These are phyloP conservation scores for Huiozyma sinensis DNA, from an alignment of 805 yeast genomes.

Conservation along the genomic window DNA sequence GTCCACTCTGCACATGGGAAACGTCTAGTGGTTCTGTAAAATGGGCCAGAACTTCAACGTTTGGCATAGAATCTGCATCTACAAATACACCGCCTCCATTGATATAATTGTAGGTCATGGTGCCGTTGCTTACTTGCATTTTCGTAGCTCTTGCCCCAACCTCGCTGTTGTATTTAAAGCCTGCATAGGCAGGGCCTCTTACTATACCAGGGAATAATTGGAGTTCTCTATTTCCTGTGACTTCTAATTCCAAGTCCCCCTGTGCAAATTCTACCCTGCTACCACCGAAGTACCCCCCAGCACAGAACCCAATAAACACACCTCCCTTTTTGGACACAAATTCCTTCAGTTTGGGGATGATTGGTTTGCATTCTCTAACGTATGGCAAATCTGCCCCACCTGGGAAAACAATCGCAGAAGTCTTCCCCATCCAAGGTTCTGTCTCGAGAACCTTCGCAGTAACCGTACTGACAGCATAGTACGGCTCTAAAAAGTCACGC, in stretches of 20 bases:
- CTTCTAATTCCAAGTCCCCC: slow-evolving; percentile 62
- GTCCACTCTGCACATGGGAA: slow-evolving; percentile 9
- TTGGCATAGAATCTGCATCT: slow-evolving; percentile 49
- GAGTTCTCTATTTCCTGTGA: slow-evolving; percentile 76
- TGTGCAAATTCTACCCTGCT: slow-evolving; percentile 72
- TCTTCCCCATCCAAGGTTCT: slow-evolving; percentile 84
- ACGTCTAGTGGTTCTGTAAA: slow-evolving; percentile 52
- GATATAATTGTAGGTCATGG: slow-evolving; percentile 38
- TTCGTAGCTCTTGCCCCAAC: slow-evolving; percentile 58
- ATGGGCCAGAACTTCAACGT: slow-evolving; percentile 64
- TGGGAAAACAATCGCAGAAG: slow-evolving; percentile 75
- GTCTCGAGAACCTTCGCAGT: slow-evolving; percentile 48
- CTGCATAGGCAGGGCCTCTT: slow-evolving; percentile 71
- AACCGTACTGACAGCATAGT: slow-evolving; percentile 75
- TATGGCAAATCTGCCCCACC: slow-evolving; percentile 96
- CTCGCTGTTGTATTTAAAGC: slow-evolving; percentile 71
- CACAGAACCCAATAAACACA: slow-evolving; percentile 75
- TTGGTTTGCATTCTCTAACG: slow-evolving; percentile 61
- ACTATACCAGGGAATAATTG: slow-evolving; percentile 72
- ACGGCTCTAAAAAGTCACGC: slow-evolving; percentile 65
- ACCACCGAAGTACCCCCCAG: slow-evolving; percentile 87
- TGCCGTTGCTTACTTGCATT: slow-evolving; percentile 32
- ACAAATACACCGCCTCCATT: slow-evolving; percentile 90
- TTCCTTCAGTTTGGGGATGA: slow-evolving; percentile 48
- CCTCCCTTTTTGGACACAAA: slow-evolving; percentile 75